Base-by-base conservation (phyloP, 2,329 filamentous ascomycete genomes). In the Fusarium torreyae region DNA sequence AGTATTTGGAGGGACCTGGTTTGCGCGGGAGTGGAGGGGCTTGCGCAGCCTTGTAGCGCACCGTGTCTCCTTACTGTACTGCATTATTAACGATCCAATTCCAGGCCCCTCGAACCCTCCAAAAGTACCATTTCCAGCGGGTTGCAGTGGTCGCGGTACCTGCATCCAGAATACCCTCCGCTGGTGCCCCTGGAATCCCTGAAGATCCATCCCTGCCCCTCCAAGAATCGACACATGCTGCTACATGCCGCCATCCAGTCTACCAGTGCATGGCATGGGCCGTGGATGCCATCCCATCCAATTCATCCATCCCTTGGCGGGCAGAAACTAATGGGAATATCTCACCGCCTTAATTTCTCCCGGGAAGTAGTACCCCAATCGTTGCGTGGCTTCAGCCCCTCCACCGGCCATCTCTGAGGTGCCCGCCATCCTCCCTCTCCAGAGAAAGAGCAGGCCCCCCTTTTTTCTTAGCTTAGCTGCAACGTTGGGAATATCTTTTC, bases 281-380 rank as follows among this genome's bases (percentile, higher is more conserved):
- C 26, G 7, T 28, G 26, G 7, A 28, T 28, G 26, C 26, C 6
- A 28, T 31, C 43, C 26, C 26, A 28, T 13, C 43, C 28, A 26
- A 33, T 36, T 51, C 34, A 51, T 40, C 34, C 48, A 33, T 60
- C 61, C 50, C 63, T 66, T 66, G 61, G 66, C 62, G 68, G 66
- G 57, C 69, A 72, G 66, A 74, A 66, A 70, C 67, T 63, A 62
- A 63, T 58, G 52, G 39, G 48, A 63, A 64, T 56, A 56, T 51
- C 73, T 75, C 74, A 76, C 74, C 74, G 74, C 74, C 68, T 74
- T 69, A 73, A 72, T 74, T 69, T 75, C 68, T 72, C 44, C 28
- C 59, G 57, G 33, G 43, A 36, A 57, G 51, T 45, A 43, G 20
- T 44, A 60, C 63, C 62, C 66, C 67, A 70, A 70, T 70, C 58